Percentiles rank a stretch among this genome's conserved stretches.
These are phyloP conservation scores for Magnaporthales sp. DNA, from an alignment of 2,329 filamentous ascomycete genomes.

Conservation along the genomic window DNA sequence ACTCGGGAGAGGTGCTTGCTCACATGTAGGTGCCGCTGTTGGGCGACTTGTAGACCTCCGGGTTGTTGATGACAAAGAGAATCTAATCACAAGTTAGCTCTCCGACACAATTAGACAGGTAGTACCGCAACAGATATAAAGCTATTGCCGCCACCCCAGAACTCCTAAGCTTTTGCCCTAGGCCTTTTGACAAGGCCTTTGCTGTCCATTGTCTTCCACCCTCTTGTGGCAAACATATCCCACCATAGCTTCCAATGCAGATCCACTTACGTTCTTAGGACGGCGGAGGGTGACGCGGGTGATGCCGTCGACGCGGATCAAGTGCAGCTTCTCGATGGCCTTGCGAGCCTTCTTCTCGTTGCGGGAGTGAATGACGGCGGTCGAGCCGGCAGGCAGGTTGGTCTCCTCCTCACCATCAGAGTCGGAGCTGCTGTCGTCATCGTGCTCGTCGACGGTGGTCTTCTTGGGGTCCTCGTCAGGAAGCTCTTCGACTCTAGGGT, in stretches of 20 bases:
- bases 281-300: conserved; percentile 95
- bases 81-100: conserved; percentile 48
- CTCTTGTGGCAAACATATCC: neutral
- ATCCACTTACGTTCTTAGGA: conserved; percentile 88
- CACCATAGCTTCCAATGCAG: neutral
- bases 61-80: conserved; percentile 99
- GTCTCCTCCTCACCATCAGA: conserved; percentile 66
- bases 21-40: conserved; percentile 99
- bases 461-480: conserved; percentile 85
- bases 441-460: conserved; percentile 66
- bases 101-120: neutral
- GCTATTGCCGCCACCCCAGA: too few species aligned
- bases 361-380: conserved; percentile 89
- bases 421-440: conserved; percentile 62
- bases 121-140: neutral
- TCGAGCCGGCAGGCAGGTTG: conserved; percentile 68
- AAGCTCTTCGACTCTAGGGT: conserved; percentile 96
- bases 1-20: conserved; percentile 31
- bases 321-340: conserved; percentile 95
- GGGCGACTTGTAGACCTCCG: conserved; percentile 98
- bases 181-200: neutral
- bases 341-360: conserved; percentile 99
- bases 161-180: too few species aligned
- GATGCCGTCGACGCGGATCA: conserved; percentile 94
- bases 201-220: neutral